These are phyloP conservation scores for Cyberlindnera japonica DNA, from an alignment of 805 yeast species.

Conservation along the genomic window DNA sequence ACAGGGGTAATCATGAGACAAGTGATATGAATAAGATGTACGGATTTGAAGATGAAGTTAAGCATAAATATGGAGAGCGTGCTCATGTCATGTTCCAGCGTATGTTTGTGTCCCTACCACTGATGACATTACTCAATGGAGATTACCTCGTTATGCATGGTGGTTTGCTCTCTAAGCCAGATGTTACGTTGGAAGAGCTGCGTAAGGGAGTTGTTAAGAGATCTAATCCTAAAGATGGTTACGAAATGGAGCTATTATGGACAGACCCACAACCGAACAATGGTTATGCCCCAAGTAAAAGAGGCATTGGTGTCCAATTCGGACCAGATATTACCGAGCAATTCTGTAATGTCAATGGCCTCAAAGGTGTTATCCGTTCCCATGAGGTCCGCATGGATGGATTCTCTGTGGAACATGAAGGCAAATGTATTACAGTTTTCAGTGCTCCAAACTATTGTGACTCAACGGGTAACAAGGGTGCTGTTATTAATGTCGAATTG, in stretches of 20 bases:
- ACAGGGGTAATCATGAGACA: constrained; percentile 97
- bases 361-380: constrained; percentile 82
- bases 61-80: constrained; percentile 78
- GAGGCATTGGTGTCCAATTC: constrained; percentile 95
- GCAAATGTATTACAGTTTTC: constrained; percentile 86
- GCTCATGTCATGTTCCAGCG: constrained; percentile 80
- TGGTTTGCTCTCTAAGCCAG: constrained; percentile 81
- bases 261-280: constrained; percentile 83
- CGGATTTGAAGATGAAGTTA: constrained; percentile 96
- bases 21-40: constrained; percentile 95
- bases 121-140: constrained; percentile 75
- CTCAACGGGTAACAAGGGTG: constrained; percentile 85
- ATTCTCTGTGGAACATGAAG: constrained; percentile 81
- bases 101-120: constrained; percentile 80
- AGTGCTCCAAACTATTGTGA: constrained; percentile 99
- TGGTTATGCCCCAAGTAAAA: constrained; percentile 84
- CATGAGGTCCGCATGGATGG: constrained; percentile 96
- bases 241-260: constrained; percentile 97
- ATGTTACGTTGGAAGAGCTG: constrained; percentile 68
- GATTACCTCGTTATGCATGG: constrained; percentile 93
- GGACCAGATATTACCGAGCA: constrained; percentile 91
- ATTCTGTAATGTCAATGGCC: constrained; percentile 67
- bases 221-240: constrained; percentile 88
- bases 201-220: constrained; percentile 66
- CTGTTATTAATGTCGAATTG: constrained; percentile 65